Evolutionary conservation across 108 stramenopile genomes (phyloP), one percentile per base, ranked within the genome.

Genomic region (Conticribra weissflogii): DNA sequence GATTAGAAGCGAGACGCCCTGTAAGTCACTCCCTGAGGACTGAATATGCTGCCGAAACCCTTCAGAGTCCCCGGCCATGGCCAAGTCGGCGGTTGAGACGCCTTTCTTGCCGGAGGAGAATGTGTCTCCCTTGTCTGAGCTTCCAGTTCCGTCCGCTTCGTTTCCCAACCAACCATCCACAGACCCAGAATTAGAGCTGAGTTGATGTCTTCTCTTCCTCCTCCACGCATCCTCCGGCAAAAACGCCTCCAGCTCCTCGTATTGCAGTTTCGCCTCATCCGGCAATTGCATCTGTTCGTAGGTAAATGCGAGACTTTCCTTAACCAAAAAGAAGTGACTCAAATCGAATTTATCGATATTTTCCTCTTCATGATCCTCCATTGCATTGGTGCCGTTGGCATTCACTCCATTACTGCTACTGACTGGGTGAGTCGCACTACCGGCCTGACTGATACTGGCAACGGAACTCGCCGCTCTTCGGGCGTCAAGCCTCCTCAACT

Each of bases 241-340:
- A 53, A 87, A 85, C 3, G 85, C 83, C 21, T 78, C 63, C 50
- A 94, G 72, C 59, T 94, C 92, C 46, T 91, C 87, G 59, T 94
- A 94, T 48, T 91, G 92, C 52, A 89, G 63, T 28, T 89, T 64
- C 29, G 92, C 89, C 67, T 94, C 92, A 23, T 76, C 63, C 18
- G 81, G 82, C 28, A 94, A 56, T 49, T 88, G 81, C 88, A 91
- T 89, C 56, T 94, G 92, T 65, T 91, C 88, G 64, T 91, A 94
- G 3, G 89, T 85, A 61, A 89, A 88, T 17, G 92, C 92, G 67
- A 88, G 57, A 54, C 83, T 85, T 49, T 94, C 92, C 62, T 94
- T 94, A 33, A 94, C 84, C 46, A 91, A 65, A 66, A 91, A 94
- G 73, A 88, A 94, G 53, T 88, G 78, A 48, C 79, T 71, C 29